Evolutionary conservation across 1,139 yeast species (phyloP).

Genomic region (Kazachstania sp.): DNA sequence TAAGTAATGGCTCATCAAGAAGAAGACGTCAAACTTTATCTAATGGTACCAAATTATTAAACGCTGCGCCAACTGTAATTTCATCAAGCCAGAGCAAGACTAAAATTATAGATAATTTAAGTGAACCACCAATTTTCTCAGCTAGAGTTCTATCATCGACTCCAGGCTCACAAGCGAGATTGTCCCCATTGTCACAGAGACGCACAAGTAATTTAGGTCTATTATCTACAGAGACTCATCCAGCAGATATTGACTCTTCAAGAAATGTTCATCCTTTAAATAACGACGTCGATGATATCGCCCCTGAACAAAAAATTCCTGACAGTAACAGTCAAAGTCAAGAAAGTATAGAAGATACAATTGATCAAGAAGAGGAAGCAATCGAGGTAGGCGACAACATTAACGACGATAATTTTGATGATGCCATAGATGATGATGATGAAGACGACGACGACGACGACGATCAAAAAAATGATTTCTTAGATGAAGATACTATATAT

Average conservation of each 20-base stretch:
- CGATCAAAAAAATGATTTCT: neutral
- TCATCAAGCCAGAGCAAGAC: neutral
- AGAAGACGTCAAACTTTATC: neutral
- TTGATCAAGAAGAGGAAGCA: neutral
- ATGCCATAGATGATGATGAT: neutral
- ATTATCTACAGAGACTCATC: neutral
- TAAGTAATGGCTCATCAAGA: neutral
- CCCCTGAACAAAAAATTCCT: neutral
- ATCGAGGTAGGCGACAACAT: neutral
- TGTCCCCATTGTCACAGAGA: constrained; percentile 3
- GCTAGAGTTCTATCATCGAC: neutral
- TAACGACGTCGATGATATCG: neutral
- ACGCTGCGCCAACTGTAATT: neutral
- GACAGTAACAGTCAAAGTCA: neutral
- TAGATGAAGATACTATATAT: constrained; percentile 1
- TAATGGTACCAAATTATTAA: neutral
- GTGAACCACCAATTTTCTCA: neutral
- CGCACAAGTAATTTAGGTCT: neutral
- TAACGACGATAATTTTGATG: neutral
- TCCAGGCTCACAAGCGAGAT: neutral
- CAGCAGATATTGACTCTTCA: neutral
- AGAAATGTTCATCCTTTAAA: neutral
- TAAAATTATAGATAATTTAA: neutral
- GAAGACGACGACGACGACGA: constrained; percentile 6
- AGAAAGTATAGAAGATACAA: neutral